phyloP scores from a whole-genome alignment of 2,329 filamentous ascomycete species.

The Elsinoe arachidis region DNA sequence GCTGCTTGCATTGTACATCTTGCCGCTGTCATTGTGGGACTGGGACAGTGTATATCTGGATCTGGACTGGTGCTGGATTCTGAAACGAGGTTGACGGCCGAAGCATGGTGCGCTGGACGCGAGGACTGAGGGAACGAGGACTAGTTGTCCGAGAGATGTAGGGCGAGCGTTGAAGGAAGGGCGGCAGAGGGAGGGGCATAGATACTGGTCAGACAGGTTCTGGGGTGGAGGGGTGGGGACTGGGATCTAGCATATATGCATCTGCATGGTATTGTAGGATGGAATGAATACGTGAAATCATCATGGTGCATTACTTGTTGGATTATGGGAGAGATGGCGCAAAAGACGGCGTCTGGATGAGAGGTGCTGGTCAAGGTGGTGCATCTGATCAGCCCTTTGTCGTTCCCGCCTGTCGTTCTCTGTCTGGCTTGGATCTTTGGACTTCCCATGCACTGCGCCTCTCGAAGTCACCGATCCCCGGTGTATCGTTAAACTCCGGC shows the following conservation, averaged over 20 bases:
- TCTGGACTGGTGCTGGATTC: constrained; percentile 3
- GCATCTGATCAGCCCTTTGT: too few relatives aligned
- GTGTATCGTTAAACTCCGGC: too few relatives aligned
- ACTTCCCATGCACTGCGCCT: too few relatives aligned
- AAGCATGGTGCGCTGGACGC: neutral
- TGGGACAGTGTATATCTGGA: neutral
- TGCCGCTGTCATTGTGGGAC: neutral
- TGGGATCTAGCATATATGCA: neutral
- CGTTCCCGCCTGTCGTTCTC: too few relatives aligned
- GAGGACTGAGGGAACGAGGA: neutral
- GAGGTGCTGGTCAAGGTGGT: too few relatives aligned
- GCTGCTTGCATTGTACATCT: neutral
- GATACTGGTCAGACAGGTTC: too few relatives aligned
- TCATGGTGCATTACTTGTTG: too few relatives aligned
- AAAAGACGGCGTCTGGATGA: too few relatives aligned
- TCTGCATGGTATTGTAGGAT: neutral
- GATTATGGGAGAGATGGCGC: too few relatives aligned
- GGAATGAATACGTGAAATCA: neutral
- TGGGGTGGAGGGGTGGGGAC: too few relatives aligned
- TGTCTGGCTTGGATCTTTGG: too few relatives aligned
- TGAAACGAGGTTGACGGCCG: neutral
- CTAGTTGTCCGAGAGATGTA: neutral
- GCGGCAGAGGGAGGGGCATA: neutral
- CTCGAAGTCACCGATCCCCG: too few relatives aligned
- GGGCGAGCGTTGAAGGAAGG: neutral